phyloP scores from a whole-genome alignment of 2,329 filamentous ascomycete species.

The Colletotrichum musae region DNA sequence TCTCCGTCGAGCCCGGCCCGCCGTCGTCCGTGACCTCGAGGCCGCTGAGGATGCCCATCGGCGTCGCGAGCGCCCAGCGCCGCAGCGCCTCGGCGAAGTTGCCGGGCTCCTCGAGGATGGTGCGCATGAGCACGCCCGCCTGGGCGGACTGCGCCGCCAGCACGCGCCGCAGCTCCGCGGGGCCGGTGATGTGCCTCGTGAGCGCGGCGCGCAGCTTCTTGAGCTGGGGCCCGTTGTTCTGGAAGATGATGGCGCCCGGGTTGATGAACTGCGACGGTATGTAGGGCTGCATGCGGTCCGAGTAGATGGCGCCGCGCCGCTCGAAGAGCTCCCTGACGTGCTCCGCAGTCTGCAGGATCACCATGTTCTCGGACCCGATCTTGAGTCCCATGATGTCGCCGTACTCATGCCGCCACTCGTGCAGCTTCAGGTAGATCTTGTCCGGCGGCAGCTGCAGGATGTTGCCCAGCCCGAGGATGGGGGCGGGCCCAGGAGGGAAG shows the following conservation, averaged over 20 bases:
- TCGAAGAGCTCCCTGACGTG: conserved; percentile 55
- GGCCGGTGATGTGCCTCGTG: conserved; percentile 44
- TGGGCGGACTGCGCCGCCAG: conserved; percentile 44
- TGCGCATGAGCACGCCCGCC: conserved; percentile 41
- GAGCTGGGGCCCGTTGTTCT: conserved; percentile 27
- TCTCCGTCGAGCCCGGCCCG: conserved; percentile 32
- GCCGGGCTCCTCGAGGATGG: conserved; percentile 41
- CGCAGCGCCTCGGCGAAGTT: conserved; percentile 41
- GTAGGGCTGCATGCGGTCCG: conserved; percentile 52
- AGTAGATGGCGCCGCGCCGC: conserved; percentile 54
- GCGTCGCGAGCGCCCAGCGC: conserved; percentile 46
- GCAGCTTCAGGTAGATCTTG: conserved; percentile 46
- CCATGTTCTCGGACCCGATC: conserved; percentile 49
- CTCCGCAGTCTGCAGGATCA: conserved; percentile 51
- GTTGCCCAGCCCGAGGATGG: conserved; percentile 46
- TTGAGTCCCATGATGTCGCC: conserved; percentile 53
- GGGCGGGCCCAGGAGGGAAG: conserved; percentile 45
- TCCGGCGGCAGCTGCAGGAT: conserved; percentile 45
- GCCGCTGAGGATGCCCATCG: conserved; percentile 45
- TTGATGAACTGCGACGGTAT: conserved; percentile 46
- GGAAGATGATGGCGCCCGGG: conserved; percentile 33
- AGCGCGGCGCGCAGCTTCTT: conserved; percentile 29
- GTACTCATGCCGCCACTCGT: conserved; percentile 52
- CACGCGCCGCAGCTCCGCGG: conserved; percentile 41
- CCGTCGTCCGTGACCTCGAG: conserved; percentile 38